Conservation (phyloP, 208 protist genomes). For the Trypanosoma vivax region DNA sequence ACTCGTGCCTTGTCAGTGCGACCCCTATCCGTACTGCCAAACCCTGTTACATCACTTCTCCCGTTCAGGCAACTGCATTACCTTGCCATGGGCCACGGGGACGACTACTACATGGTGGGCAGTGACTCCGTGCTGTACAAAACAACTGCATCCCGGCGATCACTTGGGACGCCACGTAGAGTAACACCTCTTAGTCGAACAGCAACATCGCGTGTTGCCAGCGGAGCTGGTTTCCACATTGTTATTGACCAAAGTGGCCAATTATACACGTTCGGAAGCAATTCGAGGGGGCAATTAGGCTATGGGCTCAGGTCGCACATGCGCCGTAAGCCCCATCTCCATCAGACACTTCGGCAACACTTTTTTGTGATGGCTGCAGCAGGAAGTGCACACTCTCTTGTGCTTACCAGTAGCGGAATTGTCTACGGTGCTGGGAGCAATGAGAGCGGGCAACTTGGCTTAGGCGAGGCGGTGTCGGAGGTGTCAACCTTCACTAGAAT, state of each 20-base stretch:
- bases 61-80: conserved; percentile 68
- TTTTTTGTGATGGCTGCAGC: conserved; percentile 81
- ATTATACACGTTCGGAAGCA: conserved; percentile 71
- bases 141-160: conserved; percentile 55
- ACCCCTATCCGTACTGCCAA: conserved; percentile 65
- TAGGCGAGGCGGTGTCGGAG: conserved; percentile 37
- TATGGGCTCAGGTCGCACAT: conserved; percentile 60
- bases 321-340: conserved; percentile 53
- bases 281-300: conserved; percentile 83
- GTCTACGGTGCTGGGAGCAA: conserved; percentile 83
- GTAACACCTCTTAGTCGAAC: conserved; percentile 77
- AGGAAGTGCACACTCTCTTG: conserved; percentile 78
- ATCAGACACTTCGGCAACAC: conserved; percentile 48
- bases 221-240: conserved; percentile 69
- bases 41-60: conserved; percentile 65
- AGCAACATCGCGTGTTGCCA: conserved; percentile 67
- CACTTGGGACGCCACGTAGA: conserved; percentile 71
- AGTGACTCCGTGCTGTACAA: conserved; percentile 84
- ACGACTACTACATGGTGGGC: conserved; percentile 87
- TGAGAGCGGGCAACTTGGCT: conserved; percentile 78
- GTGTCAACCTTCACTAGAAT: conserved; percentile 53
- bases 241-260: conserved; percentile 85
- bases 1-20: conserved; percentile 75
- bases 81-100: conserved; percentile 68
- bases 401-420: conserved; percentile 73